Evolutionary conservation across 208 protist genomes (phyloP), one percentile per base, ranked within the genome.

Genomic region (Trypanosoma caninum): DNA sequence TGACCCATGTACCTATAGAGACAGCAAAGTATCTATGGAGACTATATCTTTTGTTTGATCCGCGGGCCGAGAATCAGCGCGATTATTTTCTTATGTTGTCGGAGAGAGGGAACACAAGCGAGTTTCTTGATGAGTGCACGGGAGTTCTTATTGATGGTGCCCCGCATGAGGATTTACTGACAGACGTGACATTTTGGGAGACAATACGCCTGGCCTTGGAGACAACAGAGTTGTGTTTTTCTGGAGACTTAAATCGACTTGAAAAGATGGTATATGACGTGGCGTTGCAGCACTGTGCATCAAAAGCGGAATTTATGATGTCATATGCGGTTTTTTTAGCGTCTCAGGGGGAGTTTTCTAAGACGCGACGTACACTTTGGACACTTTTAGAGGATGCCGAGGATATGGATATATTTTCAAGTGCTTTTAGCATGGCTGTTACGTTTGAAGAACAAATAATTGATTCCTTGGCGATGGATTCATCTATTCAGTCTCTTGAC

Each of bases 401-500:
- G 5, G 76, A 89, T 56, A 41, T 76, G 11, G 41, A 66, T 13
- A 74, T 73, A 27, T 84, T 94, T 31, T 56, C 59, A 9, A 54
- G 38, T 7, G 59, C 76, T 2, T 94, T 88, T 59, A 53, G 51
- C 30, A 62, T 78, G 30, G 70, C 77, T 20, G 68, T 90, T 8
- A 74, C 84, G 45, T 64, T 89, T 53, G 87, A 94, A 60, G 80
- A 89, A 51, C 74, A 90, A 46, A 72, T 94, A 3, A 56, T 88
- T 10, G 82, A 91, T 30, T 81, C 82, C 10, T 82, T 94, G 31
- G 82, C 78, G 0, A 74, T 83, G 33, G 70, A 80, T 61, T 37
- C 65, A 0, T 59, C 61, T n/a, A 65, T 82, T 56, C 70, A 57
- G 1, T 13, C 57, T 10, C 59, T 80, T 23, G 69, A 68, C 57